Evolutionary conservation across 371 early-diverging fungal species (phyloP), one percentile per base, ranked within the genome.

Genomic region (Mortierella sp.): DNA sequence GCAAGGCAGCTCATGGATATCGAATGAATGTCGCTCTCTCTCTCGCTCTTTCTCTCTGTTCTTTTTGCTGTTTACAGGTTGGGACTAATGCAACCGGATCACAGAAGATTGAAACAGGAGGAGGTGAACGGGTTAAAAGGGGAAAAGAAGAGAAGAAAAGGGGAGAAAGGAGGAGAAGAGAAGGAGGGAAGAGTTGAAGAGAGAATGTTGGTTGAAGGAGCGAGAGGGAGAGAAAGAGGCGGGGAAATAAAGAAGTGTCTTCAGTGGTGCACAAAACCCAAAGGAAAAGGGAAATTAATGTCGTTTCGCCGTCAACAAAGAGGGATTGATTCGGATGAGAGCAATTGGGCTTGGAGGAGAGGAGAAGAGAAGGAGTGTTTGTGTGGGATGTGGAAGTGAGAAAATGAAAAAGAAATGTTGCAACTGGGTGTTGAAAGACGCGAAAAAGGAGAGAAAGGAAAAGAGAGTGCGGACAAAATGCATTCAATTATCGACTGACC

Each of bases 1-100:
- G 67, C 67, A 40, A 67, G 67, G 37, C 67, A 67, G 40, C 67
- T 67, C 67, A 67, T 67, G 67, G 67, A 67, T 67, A 67, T 67
- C 67, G 73, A 73, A 73, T 37, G 24, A 24, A 11, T 24, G 10
- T 61, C n/a, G n/a, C n/a, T n/a, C 19, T 28, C 34, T 31, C 14
- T 67, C 43, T 67, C 67, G 57, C 57, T 37, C 43, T 40, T 40
- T 67, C 24, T 64, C 31, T 40, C 37, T 54, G 26, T 40, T 37
- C 43, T 44, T 43, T 40, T 72, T 54, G n/a, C 51, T 57, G 71
- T 46, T 71, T 72, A 43, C 26, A 55, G 43, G 40, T 55, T 73
- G 57, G 16, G 50, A 26, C 44, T 14, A 43, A 16, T 67, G 40
- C 67, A 54, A 57, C 73, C 40, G 43, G 16, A 54, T 24, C 43